Conservation (phyloP, 2,329 filamentous ascomycete genomes). For the Aspergillus japonicus region DNA sequence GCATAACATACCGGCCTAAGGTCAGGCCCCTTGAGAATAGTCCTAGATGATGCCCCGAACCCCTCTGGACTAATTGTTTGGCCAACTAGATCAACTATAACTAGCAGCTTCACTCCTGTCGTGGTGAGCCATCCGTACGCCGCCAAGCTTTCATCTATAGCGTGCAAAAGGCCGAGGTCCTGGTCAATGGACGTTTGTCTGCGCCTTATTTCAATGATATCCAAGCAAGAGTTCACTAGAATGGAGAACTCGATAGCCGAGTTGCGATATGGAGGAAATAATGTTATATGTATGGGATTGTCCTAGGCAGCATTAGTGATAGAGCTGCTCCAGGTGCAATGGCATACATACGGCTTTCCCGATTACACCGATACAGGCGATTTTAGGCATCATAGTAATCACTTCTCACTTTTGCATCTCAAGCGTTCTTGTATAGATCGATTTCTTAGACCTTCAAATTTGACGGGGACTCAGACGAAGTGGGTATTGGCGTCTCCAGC, state of each 20-base stretch:
- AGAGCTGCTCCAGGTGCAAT: background rate
- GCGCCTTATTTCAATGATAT: conserved; percentile 86
- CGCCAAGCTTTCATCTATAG: conserved; percentile 86
- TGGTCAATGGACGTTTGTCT: conserved; percentile 72
- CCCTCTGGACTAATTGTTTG: conserved; percentile 42
- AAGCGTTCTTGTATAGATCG: background rate
- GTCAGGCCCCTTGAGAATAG: conserved; percentile 80
- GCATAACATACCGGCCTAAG: conserved; percentile 67
- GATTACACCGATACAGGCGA: conserved; percentile 91
- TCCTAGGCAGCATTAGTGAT: conserved; percentile 59
- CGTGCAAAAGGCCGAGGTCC: conserved; percentile 88
- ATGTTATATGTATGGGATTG: conserved; percentile 89
- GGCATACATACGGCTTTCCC: conserved; percentile 72
- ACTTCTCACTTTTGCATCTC: background rate
- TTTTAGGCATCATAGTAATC: conserved; percentile 62
- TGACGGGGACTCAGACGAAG: too few species aligned
- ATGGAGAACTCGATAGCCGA: conserved; percentile 80
- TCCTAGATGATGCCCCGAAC: conserved; percentile 42
- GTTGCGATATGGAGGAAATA: conserved; percentile 74
- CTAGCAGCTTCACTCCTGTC: conserved; percentile 86
- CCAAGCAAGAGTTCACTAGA: conserved; percentile 83
- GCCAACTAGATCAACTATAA: conserved; percentile 87
- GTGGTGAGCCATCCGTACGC: conserved; percentile 97
- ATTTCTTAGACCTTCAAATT: too few species aligned
- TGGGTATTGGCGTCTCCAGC: too few species aligned